Conservation (phyloP, 164 flowering plant genomes). For the Aristolochia fimbriata region DNA sequence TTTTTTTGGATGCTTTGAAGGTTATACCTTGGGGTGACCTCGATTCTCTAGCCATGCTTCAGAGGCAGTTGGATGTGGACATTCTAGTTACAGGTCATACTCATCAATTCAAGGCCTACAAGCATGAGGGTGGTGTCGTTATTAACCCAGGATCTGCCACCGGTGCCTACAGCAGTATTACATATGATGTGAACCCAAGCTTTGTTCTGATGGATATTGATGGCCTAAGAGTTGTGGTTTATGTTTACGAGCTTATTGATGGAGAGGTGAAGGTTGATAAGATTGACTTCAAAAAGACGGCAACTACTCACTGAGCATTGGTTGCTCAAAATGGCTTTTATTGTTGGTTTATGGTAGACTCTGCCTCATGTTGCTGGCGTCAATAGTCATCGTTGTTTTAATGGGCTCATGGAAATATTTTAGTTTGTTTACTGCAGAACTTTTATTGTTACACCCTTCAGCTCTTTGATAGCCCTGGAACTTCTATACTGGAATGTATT, state of each 20-base stretch:
- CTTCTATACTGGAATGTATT: no score
- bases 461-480: no score
- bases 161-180: slow-evolving; percentile 24
- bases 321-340: no score
- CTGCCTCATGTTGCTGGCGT: no score
- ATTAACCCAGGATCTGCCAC: slow-evolving; percentile 26
- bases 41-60: slow-evolving; percentile 94
- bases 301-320: slow-evolving; percentile 6
- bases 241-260: slow-evolving; percentile 14
- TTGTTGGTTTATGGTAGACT: no score
- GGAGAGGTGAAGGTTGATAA: slow-evolving; percentile 26
- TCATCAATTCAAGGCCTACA: slow-evolving; percentile 50
- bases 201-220: slow-evolving; percentile 17
- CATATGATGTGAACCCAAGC: slow-evolving; percentile 13
- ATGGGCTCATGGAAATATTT: no score
- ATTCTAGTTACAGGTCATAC: slow-evolving; percentile 94
- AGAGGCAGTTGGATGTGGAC: slow-evolving; percentile 92
- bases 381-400: no score
- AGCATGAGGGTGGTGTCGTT: slow-evolving; percentile 27
- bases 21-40: slow-evolving; percentile 95
- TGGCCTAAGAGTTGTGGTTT: slow-evolving; percentile 14
- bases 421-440: no score
- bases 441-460: no score
- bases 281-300: slow-evolving; percentile 24
- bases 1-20: slow-evolving; percentile 20